These are phyloP conservation scores for Cyclotella atomus DNA, from an alignment of 108 stramenopile species.

Conservation along the genomic window DNA sequence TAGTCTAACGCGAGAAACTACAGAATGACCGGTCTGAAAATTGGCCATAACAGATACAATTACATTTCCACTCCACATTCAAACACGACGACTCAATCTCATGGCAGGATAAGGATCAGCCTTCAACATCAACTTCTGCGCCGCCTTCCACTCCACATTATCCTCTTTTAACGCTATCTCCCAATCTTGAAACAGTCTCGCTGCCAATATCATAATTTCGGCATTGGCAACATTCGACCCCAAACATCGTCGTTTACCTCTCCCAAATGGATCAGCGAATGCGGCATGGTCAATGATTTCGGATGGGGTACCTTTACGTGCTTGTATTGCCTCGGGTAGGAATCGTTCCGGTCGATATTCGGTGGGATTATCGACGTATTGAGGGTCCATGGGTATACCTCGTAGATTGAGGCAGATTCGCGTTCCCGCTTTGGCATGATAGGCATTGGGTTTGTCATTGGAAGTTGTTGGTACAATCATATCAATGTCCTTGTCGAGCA, in stretches of 20 bases:
- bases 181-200: conserved; percentile 39
- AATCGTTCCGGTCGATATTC: conserved; percentile 34
- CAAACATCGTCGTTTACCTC: conserved; percentile 41
- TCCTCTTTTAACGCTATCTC: conserved; percentile 25
- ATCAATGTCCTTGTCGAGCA: conserved; percentile 25
- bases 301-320: conserved; percentile 31
- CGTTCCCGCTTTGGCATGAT: conserved; percentile 11
- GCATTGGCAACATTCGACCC: conserved; percentile 35
- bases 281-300: conserved; percentile 45
- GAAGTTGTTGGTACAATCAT: conserved; percentile 10
- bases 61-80: too few relatives aligned
- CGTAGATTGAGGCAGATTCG: conserved; percentile 20
- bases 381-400: conserved; percentile 32
- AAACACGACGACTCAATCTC: conserved; percentile 5
- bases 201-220: conserved; percentile 39
- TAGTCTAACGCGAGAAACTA: too few relatives aligned
- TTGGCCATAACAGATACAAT: too few relatives aligned
- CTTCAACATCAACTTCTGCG: conserved; percentile 43
- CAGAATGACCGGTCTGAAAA: too few relatives aligned
- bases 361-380: conserved; percentile 20
- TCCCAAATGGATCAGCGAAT: conserved; percentile 36
- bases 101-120: conserved; percentile 40
- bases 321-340: conserved; percentile 26
- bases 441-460: background rate
- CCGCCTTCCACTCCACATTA: conserved; percentile 21